A percentile compares a stretch with the other conserved stretches of the same genome.
phyloP scores from a whole-genome alignment of 495 filamentous ascomycete genomes.

The Podospora appendiculata region DNA sequence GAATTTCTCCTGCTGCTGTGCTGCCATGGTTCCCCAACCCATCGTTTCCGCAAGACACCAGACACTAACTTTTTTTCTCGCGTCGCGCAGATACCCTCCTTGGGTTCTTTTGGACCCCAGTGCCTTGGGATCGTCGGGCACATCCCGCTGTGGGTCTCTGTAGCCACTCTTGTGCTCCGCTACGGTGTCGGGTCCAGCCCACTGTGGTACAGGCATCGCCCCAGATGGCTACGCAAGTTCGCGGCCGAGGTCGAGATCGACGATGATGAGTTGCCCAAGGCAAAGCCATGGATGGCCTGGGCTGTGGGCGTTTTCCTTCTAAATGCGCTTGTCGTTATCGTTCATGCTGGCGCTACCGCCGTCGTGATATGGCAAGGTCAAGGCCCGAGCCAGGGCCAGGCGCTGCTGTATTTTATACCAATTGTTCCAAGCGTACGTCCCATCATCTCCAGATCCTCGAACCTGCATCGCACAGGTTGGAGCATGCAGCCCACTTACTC shows the following conservation, averaged over 20 bases:
- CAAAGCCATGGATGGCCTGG: constrained; percentile 12
- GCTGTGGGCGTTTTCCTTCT: constrained; percentile 10
- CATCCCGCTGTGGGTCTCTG: constrained; percentile 19
- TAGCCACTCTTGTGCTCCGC: constrained; percentile 17
- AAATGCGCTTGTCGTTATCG: background rate
- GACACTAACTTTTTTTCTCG: too few species aligned
- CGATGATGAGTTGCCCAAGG: background rate
- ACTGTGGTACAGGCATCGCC: constrained; percentile 14
- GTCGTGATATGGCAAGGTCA: constrained; percentile 6
- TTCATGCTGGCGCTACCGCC: constrained; percentile 3
- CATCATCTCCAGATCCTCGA: background rate
- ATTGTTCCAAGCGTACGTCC: constrained; percentile 18
- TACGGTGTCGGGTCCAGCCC: constrained; percentile 12
- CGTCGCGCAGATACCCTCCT: constrained; percentile 18
- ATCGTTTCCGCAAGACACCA: too few species aligned
- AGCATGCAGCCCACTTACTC: background rate
- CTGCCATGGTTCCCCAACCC: too few species aligned
- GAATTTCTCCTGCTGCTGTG: too few species aligned
- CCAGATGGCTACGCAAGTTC: constrained; percentile 23
- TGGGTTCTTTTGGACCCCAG: constrained; percentile 17
- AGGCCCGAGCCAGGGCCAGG: background rate
- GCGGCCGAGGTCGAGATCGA: constrained; percentile 7
- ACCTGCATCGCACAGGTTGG: background rate
- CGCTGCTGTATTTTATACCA: constrained; percentile 8
- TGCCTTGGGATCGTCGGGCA: constrained; percentile 23